Evolutionary conservation across 345 rosid genomes (phyloP).

Genomic region (Arabidopsis arenosa): DNA sequence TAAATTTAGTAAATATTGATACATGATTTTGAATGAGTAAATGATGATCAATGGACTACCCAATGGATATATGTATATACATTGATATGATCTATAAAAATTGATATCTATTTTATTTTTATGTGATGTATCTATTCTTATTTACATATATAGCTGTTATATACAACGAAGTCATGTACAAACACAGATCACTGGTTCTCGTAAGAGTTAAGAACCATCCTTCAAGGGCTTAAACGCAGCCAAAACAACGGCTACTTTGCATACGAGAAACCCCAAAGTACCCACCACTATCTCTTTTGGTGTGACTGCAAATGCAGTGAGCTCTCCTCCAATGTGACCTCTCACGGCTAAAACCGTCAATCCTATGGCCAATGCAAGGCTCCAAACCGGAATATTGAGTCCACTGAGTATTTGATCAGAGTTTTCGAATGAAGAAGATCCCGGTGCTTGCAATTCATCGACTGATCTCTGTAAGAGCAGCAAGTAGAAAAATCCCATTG

Average conservation of each 20-base stretch:
- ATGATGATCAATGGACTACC: constrained; percentile 7
- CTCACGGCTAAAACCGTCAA: constrained; percentile 50
- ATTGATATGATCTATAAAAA: neutral
- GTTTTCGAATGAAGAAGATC: constrained; percentile 44
- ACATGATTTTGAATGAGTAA: neutral
- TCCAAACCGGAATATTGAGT: constrained; percentile 55
- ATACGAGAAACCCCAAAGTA: constrained; percentile 77
- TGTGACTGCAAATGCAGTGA: constrained; percentile 49
- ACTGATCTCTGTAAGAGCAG: constrained; percentile 75
- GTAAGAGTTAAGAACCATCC: constrained; percentile 28
- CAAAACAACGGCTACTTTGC: constrained; percentile 83
- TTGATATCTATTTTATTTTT: neutral
- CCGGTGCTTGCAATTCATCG: constrained; percentile 62
- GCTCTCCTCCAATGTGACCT: constrained; percentile 49
- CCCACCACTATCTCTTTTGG: constrained; percentile 78
- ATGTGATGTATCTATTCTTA: constrained; percentile 13
- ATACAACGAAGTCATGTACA: constrained; percentile 35
- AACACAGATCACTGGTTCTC: constrained; percentile 9
- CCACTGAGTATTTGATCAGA: constrained; percentile 30
- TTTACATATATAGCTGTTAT: constrained; percentile 28
- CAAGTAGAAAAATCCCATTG: constrained; percentile 70
- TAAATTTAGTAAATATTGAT: no score
- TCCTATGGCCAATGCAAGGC: constrained; percentile 57
- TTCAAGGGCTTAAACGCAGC: constrained; percentile 77
- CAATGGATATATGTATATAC: neutral